Evolutionary conservation across 106 monocot species (phyloP).

Genomic region (Acanthochlamys bracteata): DNA sequence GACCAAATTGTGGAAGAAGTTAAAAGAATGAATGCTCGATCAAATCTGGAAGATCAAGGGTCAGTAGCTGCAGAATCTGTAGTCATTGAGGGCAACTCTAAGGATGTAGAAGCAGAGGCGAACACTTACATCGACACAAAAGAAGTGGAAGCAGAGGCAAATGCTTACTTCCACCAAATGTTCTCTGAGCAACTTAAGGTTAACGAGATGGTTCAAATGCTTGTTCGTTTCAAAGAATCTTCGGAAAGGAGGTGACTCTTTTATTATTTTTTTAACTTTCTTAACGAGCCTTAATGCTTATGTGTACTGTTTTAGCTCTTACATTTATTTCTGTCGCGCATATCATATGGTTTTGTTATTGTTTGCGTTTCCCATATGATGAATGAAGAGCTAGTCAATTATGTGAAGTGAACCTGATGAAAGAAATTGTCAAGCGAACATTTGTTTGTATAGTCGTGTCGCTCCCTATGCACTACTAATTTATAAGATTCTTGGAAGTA

Average conservation of each 20-base stretch:
- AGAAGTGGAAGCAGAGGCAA: slow-evolving; percentile 70
- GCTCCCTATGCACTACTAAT: no score
- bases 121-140: no score
- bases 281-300: not conserved
- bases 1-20: slow-evolving; percentile 47
- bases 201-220: slow-evolving; percentile 82
- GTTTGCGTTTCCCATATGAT: no score
- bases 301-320: not conserved
- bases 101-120: no score
- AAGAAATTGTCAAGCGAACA: no score
- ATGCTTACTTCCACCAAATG: slow-evolving; percentile 93
- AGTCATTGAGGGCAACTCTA: slow-evolving; percentile 31
- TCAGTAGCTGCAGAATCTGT: slow-evolving; percentile 15
- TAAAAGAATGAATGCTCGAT: slow-evolving; percentile 27
- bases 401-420: no score
- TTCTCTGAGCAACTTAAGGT: slow-evolving; percentile 72
- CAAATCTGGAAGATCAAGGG: slow-evolving; percentile 20
- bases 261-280: not conserved
- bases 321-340: no score
- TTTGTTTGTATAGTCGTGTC: no score
- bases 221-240: slow-evolving; percentile 87
- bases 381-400: no score
- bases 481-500: no score
- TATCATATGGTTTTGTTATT: no score
- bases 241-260: slow-evolving; percentile 52